Percentiles rank a stretch among this genome's conserved stretches.
Conservation (phyloP, 805 yeast genomes). For the Lachancea mirantina region DNA sequence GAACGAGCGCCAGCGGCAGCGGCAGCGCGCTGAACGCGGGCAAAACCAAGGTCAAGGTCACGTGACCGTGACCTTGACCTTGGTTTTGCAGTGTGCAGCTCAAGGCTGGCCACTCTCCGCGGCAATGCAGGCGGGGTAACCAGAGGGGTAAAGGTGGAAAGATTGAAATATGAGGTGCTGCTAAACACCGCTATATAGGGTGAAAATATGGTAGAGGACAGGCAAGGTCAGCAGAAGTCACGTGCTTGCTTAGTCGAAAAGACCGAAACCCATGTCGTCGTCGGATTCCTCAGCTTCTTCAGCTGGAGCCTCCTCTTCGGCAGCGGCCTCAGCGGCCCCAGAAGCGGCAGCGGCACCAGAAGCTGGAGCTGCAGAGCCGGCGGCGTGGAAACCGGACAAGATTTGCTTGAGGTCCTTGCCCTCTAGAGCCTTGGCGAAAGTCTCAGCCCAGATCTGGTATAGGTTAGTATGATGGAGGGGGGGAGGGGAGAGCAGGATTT, state of each 20-base stretch:
- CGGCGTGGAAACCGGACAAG: conserved; percentile 49
- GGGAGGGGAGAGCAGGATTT: background rate
- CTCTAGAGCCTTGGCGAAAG: conserved; percentile 75
- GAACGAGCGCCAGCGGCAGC: background rate
- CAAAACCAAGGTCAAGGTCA: background rate
- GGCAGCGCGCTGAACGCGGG: background rate
- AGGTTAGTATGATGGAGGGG: conserved; percentile 6
- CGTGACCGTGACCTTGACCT: too few species aligned
- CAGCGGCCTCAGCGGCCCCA: conserved; percentile 40
- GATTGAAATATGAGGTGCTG: too few species aligned
- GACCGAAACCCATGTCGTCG: conserved; percentile 90
- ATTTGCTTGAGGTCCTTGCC: conserved; percentile 72
- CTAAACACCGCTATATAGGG: too few species aligned
- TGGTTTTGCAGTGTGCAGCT: too few species aligned
- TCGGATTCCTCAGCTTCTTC: conserved; percentile 62
- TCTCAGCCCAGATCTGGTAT: conserved; percentile 62
- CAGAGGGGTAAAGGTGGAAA: too few species aligned
- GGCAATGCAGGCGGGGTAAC: too few species aligned
- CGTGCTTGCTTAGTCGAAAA: conserved; percentile 74
- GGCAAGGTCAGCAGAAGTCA: conserved; percentile 4
- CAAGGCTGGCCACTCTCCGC: too few species aligned
- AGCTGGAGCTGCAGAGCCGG: conserved; percentile 40
- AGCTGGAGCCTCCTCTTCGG: conserved; percentile 50
- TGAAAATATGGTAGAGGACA: background rate
- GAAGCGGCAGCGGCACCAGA: conserved; percentile 39